phyloP scores from a whole-genome alignment of 2,329 filamentous ascomycete species.

The Calonectria leucothoes region DNA sequence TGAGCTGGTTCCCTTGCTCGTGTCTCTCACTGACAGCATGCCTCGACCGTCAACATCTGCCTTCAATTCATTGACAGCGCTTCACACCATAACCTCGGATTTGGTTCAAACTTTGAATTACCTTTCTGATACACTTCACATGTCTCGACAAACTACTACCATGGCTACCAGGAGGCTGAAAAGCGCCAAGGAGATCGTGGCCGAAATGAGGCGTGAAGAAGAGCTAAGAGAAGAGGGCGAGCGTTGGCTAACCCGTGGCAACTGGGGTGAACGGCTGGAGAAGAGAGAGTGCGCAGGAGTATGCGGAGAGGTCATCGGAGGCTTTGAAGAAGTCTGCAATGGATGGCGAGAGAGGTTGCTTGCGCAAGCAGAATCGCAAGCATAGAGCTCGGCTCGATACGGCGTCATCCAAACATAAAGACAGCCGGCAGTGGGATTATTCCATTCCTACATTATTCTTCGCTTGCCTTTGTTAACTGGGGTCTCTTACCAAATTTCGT shows the following conservation, averaged over 20 bases:
- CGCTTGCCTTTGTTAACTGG: constrained; percentile 15
- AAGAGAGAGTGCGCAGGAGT: constrained; percentile 85
- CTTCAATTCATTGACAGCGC: constrained; percentile 73
- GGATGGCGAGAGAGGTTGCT: constrained; percentile 83
- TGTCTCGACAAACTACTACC: constrained; percentile 89
- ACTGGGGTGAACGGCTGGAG: constrained; percentile 83
- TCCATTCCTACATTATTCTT: constrained; percentile 20
- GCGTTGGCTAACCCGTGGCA: constrained; percentile 81
- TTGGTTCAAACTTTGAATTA: constrained; percentile 85
- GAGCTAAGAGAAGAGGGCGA: constrained; percentile 86
- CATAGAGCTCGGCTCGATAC: constrained; percentile 34
- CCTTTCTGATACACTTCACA: constrained; percentile 91
- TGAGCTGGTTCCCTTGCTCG: constrained; percentile 74
- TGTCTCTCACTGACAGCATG: constrained; percentile 73
- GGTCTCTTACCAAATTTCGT: constrained; percentile 16
- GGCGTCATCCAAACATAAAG: constrained; percentile 9
- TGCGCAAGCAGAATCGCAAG: constrained; percentile 67
- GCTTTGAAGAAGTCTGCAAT: constrained; percentile 92
- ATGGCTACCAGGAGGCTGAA: constrained; percentile 84
- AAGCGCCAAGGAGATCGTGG: constrained; percentile 85
- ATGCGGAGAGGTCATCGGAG: constrained; percentile 88
- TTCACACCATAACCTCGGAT: constrained; percentile 78
- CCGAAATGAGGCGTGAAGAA: constrained; percentile 85
- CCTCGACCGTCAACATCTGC: constrained; percentile 72
- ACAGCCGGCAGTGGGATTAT: constrained; percentile 25